phyloP scores from a whole-genome alignment of 169 alveolate genomes.

The Eimeria falciformis region DNA sequence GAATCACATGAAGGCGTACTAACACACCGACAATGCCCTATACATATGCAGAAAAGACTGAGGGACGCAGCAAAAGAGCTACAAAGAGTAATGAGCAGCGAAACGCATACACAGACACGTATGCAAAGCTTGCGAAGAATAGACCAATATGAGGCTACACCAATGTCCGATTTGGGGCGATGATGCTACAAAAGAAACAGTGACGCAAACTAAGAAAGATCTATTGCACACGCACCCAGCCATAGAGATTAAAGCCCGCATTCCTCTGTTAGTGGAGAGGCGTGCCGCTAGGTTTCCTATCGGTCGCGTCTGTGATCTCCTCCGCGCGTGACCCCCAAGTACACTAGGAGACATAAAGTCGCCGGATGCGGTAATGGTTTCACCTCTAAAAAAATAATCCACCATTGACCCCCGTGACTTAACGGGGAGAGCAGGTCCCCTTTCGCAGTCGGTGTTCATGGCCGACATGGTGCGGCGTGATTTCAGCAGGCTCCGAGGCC shows the following conservation, averaged over 20 bases:
- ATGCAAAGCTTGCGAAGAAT: no score
- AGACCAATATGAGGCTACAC: no score
- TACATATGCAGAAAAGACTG: neutral
- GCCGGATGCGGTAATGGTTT: neutral
- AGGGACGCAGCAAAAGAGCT: no score
- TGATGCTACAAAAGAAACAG: neutral
- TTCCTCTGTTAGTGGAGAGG: neutral
- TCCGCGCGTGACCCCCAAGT: neutral
- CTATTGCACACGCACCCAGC: slow-evolving; percentile 33
- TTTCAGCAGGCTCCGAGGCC: slow-evolving; percentile 41
- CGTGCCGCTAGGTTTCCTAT: neutral
- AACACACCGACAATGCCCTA: neutral
- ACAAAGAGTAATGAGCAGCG: no score
- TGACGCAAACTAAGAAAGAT: neutral
- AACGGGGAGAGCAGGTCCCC: neutral
- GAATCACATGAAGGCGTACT: neutral
- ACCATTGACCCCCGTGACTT: neutral
- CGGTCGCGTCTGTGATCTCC: slow-evolving; percentile 2
- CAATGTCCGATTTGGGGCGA: no score
- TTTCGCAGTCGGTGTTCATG: slow-evolving; percentile 1
- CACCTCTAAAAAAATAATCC: neutral
- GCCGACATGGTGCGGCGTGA: slow-evolving; percentile 55
- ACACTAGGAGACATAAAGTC: slow-evolving; percentile 9
- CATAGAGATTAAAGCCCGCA: slow-evolving; percentile 49
- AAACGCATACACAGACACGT: no score